phyloP scores from a whole-genome alignment of 1,139 yeast species.

The Candida glucosophila region DNA sequence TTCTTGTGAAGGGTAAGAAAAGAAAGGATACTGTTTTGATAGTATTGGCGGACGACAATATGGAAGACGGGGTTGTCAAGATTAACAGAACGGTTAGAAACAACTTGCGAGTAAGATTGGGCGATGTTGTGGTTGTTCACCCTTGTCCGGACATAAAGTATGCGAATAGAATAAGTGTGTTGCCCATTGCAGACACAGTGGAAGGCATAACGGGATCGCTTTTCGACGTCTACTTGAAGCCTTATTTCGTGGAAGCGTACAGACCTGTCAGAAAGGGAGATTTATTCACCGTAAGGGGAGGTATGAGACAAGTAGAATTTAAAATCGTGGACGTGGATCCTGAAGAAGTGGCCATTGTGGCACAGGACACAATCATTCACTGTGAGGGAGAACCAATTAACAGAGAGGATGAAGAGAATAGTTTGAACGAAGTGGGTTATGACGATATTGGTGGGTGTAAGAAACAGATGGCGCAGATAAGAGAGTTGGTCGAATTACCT shows the following conservation, averaged over 20 bases:
- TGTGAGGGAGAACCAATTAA: slow-evolving; percentile 99
- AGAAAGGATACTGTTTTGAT: slow-evolving; percentile 97
- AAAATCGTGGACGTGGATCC: slow-evolving; percentile 98
- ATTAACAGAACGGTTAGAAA: slow-evolving; percentile 93
- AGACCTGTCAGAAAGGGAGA: slow-evolving; percentile 98
- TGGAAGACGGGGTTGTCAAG: slow-evolving; percentile 93
- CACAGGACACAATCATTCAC: slow-evolving; percentile 96
- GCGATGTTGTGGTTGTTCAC: slow-evolving; percentile 84
- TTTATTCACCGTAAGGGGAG: slow-evolving; percentile 93
- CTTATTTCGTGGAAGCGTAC: slow-evolving; percentile 97
- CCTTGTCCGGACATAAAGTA: slow-evolving; percentile 98
- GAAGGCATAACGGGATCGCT: slow-evolving; percentile 98
- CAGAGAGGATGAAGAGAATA: slow-evolving; percentile 97
- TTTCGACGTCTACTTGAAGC: slow-evolving; percentile 93
- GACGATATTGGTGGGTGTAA: slow-evolving; percentile 99
- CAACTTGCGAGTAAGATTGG: slow-evolving; percentile 87
- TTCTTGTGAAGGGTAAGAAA: slow-evolving; percentile 94
- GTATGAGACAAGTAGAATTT: slow-evolving; percentile 98
- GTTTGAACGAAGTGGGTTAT: slow-evolving; percentile 92
- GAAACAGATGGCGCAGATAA: slow-evolving; percentile 97
- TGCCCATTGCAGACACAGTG: slow-evolving; percentile 96
- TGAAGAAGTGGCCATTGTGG: slow-evolving; percentile 93
- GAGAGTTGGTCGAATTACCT: slow-evolving; percentile 95
- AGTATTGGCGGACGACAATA: slow-evolving; percentile 92
- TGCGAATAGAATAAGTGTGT: slow-evolving; percentile 85